Percentiles rank a stretch among this genome's conserved stretches.
phyloP scores from a whole-genome alignment of 2,329 filamentous ascomycete species.

The Zymoseptoria pseudotritici region DNA sequence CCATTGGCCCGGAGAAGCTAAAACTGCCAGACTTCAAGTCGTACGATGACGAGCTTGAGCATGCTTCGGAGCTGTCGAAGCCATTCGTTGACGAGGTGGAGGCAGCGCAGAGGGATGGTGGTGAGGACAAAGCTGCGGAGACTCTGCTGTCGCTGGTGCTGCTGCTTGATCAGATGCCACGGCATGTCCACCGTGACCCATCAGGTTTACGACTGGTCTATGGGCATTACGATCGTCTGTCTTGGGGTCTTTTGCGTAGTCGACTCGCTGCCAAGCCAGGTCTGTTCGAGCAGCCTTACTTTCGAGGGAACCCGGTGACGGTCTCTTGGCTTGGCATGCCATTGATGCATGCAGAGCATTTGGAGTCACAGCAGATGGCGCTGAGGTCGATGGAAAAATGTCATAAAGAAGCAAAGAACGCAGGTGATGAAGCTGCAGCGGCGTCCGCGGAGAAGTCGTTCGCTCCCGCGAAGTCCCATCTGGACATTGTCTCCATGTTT shows the following conservation, averaged over 20 bases:
- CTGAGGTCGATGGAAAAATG: constrained; percentile 12
- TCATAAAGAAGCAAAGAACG: constrained; percentile 19
- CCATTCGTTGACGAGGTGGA: constrained; percentile 33
- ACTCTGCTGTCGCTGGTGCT: constrained; percentile 46
- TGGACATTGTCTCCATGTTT: constrained; percentile 46
- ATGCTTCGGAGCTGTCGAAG: constrained; percentile 21
- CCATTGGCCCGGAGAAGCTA: constrained; percentile 31
- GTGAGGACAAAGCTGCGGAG: constrained; percentile 24
- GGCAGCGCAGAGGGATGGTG: constrained; percentile 18
- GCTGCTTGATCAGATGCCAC: constrained; percentile 56
- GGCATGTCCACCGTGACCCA: constrained; percentile 52
- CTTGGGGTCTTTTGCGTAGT: constrained; percentile 34
- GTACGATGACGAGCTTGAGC: constrained; percentile 20
- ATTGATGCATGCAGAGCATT: constrained; percentile 51
- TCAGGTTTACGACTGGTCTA: constrained; percentile 43
- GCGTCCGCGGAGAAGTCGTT: constrained; percentile 26
- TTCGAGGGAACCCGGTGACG: constrained; percentile 24
- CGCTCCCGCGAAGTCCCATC: constrained; percentile 41
- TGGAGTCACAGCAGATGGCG: constrained; percentile 38
- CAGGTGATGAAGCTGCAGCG: constrained; percentile 30
- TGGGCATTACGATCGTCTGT: constrained; percentile 49
- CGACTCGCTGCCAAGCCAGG: constrained; percentile 3
- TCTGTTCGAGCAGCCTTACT: constrained; percentile 7
- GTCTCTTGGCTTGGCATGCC: constrained; percentile 55
- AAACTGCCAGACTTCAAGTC: constrained; percentile 23